phyloP scores from a whole-genome alignment of 2,329 filamentous ascomycete genomes.

The Claviceps purpurea region DNA sequence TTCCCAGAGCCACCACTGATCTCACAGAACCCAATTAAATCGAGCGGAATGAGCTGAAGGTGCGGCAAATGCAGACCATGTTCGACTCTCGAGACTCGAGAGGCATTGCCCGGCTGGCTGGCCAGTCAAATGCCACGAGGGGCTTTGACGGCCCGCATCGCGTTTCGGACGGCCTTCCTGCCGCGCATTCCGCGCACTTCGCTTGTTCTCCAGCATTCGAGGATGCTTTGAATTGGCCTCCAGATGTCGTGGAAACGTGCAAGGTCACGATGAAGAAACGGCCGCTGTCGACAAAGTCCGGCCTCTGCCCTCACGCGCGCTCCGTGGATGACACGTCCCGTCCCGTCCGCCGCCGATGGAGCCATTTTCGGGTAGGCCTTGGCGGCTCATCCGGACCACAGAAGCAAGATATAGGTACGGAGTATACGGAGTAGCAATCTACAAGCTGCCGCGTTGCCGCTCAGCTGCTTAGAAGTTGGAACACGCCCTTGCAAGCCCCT shows the following conservation, averaged over 20 bases:
- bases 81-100: neutral
- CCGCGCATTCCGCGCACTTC: neutral
- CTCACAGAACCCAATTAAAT: too few species aligned
- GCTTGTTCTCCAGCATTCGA: neutral
- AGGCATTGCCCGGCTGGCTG: neutral
- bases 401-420: too few species aligned
- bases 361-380: neutral
- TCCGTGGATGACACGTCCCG: conserved; percentile 7
- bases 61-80: too few species aligned
- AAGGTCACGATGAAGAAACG: neutral
- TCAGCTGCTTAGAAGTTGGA: neutral
- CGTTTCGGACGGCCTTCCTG: neutral
- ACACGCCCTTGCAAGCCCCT: neutral
- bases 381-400: neutral
- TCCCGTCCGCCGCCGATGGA: conserved; percentile 6
- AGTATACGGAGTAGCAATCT: neutral
- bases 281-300: conserved; percentile 1
- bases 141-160: neutral
- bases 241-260: neutral
- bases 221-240: neutral
- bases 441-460: neutral
- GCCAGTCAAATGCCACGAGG: neutral
- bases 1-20: too few species aligned
- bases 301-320: conserved; percentile 3
- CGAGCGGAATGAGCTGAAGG: too few species aligned